phyloP scores from a whole-genome alignment of 331 rosid genomes.

The Dryas integrifolia region DNA sequence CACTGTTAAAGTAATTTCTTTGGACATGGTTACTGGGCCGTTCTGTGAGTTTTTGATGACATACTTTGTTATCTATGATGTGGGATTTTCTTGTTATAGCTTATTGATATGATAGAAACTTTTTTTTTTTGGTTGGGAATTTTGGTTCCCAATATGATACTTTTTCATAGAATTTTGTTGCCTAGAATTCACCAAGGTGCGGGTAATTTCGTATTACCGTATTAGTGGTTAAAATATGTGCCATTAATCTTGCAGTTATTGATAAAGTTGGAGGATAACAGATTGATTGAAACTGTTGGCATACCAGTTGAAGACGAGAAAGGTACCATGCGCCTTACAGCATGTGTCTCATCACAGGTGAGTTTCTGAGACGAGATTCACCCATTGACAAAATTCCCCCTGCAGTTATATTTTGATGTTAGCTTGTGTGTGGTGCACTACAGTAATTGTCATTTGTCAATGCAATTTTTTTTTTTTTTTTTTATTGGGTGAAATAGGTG shows the following conservation, averaged over 20 bases:
- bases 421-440: neutral
- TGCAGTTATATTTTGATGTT: constrained; percentile 19
- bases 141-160: neutral
- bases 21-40: neutral
- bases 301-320: constrained; percentile 68
- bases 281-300: constrained; percentile 95
- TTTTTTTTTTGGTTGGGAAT: neutral
- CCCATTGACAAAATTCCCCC: constrained; percentile 7
- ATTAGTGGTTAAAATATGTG: neutral
- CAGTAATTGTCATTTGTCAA: neutral
- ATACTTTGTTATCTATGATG: neutral
- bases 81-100: neutral
- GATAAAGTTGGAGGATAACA: constrained; percentile 83
- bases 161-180: neutral
- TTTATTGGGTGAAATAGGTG: constrained; percentile 51
- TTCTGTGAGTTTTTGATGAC: neutral
- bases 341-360: constrained; percentile 96
- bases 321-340: constrained; percentile 74
- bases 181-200: neutral
- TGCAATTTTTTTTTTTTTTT: neutral
- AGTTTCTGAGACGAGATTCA: constrained; percentile 23
- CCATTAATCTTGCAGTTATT: constrained; percentile 58
- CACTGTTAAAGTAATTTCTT: constrained; percentile 68
- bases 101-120: neutral
- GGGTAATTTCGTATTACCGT: neutral